Conservation (phyloP, 2,329 filamentous ascomycete species). For the Allantophomopsis lycopodina region DNA sequence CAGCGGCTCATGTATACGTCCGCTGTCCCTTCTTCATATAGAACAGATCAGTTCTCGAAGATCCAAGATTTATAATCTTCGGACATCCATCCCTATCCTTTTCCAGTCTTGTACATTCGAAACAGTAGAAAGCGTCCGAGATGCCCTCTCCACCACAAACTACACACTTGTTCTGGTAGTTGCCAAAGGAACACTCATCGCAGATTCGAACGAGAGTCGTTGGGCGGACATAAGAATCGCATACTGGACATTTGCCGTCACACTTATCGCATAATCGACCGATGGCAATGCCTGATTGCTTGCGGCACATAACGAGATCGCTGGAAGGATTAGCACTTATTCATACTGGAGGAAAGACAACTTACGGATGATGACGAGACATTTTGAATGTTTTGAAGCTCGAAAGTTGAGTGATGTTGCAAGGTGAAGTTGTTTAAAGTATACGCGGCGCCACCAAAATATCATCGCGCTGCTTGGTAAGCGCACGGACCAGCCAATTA, state of each 20-base stretch:
- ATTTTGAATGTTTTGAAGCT: constrained; percentile 29
- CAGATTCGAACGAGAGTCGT: constrained; percentile 97
- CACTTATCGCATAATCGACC: constrained; percentile 99
- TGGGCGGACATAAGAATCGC: constrained; percentile 96
- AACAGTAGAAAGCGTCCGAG: constrained; percentile 97
- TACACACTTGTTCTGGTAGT: constrained; percentile 99
- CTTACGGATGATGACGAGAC: constrained; percentile 89
- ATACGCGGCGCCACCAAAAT: background rate
- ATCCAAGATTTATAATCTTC: constrained; percentile 98
- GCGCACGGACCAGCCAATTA: constrained; percentile 5
- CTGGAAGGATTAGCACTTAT: constrained; percentile 25
- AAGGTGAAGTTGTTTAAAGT: background rate
- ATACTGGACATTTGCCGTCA: constrained; percentile 98
- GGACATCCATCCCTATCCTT: constrained; percentile 96
- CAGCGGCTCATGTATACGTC: too few relatives aligned
- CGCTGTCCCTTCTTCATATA: constrained; percentile 47
- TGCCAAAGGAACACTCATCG: constrained; percentile 98
- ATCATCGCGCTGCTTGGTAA: constrained; percentile 6
- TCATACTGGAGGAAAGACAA: constrained; percentile 8
- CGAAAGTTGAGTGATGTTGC: background rate
- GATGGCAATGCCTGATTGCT: constrained; percentile 94
- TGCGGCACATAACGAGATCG: constrained; percentile 99
- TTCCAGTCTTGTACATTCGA: constrained; percentile 92
- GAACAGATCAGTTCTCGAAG: constrained; percentile 78
- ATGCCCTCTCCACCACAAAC: constrained; percentile 97